Percentiles rank a stretch among this genome's conserved stretches.
These are phyloP conservation scores for Pseudisothecium myosuroides DNA, from an alignment of 225 moss, liverwort and hornwort genomes.

Conservation along the genomic window DNA sequence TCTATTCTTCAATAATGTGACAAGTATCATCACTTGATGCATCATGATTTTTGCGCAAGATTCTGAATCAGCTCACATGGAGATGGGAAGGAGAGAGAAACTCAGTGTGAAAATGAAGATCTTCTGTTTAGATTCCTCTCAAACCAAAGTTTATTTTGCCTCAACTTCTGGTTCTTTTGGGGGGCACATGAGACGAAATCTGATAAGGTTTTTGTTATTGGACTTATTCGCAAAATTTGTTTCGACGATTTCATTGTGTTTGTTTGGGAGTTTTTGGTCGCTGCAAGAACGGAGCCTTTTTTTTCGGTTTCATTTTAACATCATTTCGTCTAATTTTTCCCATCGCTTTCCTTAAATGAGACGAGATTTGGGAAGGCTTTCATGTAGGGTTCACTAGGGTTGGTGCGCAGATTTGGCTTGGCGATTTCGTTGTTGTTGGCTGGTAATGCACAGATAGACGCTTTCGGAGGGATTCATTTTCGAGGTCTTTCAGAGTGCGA, in stretches of 20 bases:
- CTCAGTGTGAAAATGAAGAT: not conserved
- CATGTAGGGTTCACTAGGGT: too few species aligned
- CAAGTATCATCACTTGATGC: too few species aligned
- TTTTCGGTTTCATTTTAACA: not conserved
- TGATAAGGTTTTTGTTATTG: not conserved
- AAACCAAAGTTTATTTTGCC: not conserved
- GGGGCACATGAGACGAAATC: not conserved
- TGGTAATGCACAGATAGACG: not conserved
- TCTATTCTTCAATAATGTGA: not conserved
- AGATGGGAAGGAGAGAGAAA: not conserved
- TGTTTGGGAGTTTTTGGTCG: not conserved
- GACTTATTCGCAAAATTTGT: not conserved
- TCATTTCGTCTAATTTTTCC: not conserved
- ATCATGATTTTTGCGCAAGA: not conserved
- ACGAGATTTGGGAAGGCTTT: not conserved
- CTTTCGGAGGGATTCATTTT: not conserved
- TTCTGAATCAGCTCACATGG: not conserved
- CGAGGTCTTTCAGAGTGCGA: too few species aligned
- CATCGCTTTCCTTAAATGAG: not conserved
- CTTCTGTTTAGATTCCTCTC: not conserved
- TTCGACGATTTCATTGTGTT: not conserved
- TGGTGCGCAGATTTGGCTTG: not conserved
- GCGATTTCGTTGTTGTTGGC: not conserved
- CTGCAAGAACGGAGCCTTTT: not conserved
- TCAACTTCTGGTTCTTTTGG: not conserved